These are phyloP conservation scores for Rosellinia necatrix DNA, from an alignment of 2,329 filamentous ascomycete species.

Conservation along the genomic window DNA sequence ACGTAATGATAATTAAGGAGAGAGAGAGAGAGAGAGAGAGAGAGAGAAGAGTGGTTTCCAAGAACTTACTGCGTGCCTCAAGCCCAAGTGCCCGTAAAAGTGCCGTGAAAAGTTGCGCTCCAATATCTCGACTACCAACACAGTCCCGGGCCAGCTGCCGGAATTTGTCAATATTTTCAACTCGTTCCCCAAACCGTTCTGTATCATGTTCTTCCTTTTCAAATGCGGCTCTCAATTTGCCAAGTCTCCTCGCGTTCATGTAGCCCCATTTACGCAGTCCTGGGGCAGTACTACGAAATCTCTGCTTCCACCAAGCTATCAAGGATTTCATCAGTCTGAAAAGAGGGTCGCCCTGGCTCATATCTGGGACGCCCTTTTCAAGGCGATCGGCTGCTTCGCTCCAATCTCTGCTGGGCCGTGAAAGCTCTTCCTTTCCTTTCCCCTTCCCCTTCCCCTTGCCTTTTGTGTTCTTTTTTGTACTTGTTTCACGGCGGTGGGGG, in stretches of 20 bases:
- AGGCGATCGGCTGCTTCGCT: slow-evolving; percentile 68
- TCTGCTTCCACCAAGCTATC: slow-evolving; percentile 85
- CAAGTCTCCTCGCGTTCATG: slow-evolving; percentile 74
- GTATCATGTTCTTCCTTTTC: slow-evolving; percentile 65
- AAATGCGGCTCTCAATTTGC: slow-evolving; percentile 74
- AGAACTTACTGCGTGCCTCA: slow-evolving; percentile 65
- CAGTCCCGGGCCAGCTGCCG: slow-evolving; percentile 69
- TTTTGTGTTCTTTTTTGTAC: slow-evolving; percentile 47
- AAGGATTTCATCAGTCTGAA: slow-evolving; percentile 76
- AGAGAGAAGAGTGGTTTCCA: background rate
- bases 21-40: too few species aligned
- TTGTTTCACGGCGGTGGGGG: slow-evolving; percentile 38
- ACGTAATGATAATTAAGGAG: too few species aligned
- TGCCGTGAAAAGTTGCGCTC: slow-evolving; percentile 87
- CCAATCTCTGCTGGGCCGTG: slow-evolving; percentile 67
- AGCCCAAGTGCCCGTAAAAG: slow-evolving; percentile 79
- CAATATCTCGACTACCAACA: slow-evolving; percentile 83
- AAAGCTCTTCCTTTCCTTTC: slow-evolving; percentile 36
- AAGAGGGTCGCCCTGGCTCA: slow-evolving; percentile 83
- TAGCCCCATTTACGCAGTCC: slow-evolving; percentile 90
- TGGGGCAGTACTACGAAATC: slow-evolving; percentile 76
- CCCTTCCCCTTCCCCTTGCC: slow-evolving; percentile 41
- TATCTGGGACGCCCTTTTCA: slow-evolving; percentile 72
- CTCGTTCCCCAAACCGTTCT: slow-evolving; percentile 74
- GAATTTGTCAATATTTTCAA: slow-evolving; percentile 70